These are phyloP conservation scores for Eucalyptus victrix DNA, from an alignment of 345 rosid species.

Conservation along the genomic window DNA sequence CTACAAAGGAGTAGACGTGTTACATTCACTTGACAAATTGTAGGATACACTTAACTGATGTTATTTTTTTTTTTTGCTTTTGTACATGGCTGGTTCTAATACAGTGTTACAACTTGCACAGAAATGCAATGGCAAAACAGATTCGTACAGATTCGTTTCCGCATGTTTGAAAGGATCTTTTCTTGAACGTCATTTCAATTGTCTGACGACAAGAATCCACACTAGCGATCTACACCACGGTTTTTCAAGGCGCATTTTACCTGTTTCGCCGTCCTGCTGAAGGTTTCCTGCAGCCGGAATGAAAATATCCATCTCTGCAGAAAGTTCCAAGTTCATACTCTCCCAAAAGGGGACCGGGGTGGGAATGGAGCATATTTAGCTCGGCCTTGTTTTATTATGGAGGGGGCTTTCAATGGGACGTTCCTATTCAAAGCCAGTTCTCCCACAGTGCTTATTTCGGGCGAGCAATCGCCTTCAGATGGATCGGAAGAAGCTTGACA, in stretches of 20 bases:
- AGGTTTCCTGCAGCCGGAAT: not conserved
- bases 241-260: not conserved
- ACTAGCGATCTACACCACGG: not conserved
- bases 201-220: not conserved
- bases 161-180: not conserved
- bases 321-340: conserved; percentile 22
- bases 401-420: not conserved
- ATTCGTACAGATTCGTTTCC: not conserved
- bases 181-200: not conserved
- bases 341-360: conserved; percentile 76
- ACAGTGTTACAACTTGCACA: not conserved
- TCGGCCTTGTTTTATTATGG: conserved; percentile 4
- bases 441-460: conserved; percentile 2
- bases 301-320: not conserved
- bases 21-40: not conserved
- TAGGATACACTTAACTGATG: not conserved
- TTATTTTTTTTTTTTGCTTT: not conserved
- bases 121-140: not conserved
- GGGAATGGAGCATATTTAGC: conserved; percentile 50
- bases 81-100: not conserved
- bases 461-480: not conserved
- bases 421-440: conserved; percentile 3
- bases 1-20: not conserved
- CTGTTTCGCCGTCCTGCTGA: not conserved
- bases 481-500: conserved; percentile 20